phyloP scores from a whole-genome alignment of 1,139 yeast genomes.

The Chernovozyma sophiae-reginae region DNA sequence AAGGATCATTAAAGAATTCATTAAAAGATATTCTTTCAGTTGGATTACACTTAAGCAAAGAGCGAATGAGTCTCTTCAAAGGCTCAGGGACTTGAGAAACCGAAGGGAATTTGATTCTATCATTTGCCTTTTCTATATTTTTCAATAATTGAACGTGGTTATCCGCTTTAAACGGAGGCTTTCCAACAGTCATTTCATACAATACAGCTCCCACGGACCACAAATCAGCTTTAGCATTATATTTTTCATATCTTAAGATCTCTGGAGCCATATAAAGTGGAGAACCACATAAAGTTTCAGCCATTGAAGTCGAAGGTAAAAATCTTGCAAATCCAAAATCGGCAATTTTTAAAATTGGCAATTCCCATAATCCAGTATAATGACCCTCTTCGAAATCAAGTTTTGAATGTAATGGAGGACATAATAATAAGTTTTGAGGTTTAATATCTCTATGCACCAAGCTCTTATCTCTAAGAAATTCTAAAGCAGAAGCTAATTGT shows the following conservation, averaged over 20 bases:
- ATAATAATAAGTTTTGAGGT: slow-evolving; percentile 83
- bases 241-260: slow-evolving; percentile 87
- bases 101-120: slow-evolving; percentile 70
- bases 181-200: slow-evolving; percentile 92
- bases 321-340: slow-evolving; percentile 97
- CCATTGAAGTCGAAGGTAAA: slow-evolving; percentile 86
- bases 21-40: slow-evolving; percentile 81
- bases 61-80: slow-evolving; percentile 64
- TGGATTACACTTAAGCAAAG: slow-evolving; percentile 78
- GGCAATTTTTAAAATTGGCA: slow-evolving; percentile 88
- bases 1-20: slow-evolving; percentile 74
- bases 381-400: slow-evolving; percentile 53
- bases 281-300: slow-evolving; percentile 95
- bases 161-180: slow-evolving; percentile 90
- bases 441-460: slow-evolving; percentile 92
- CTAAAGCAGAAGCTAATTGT: slow-evolving; percentile 80
- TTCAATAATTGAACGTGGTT: slow-evolving; percentile 86
- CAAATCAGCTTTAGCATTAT: slow-evolving; percentile 93
- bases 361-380: slow-evolving; percentile 77
- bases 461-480: slow-evolving; percentile 75
- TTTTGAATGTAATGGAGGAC: slow-evolving; percentile 67
- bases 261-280: slow-evolving; percentile 99
- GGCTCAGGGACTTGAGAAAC: slow-evolving; percentile 57
- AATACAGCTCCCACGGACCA: slow-evolving; percentile 98
- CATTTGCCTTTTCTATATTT: slow-evolving; percentile 78